phyloP scores from a whole-genome alignment of 179 eudicot genomes.

The Gypsophila paniculata region DNA sequence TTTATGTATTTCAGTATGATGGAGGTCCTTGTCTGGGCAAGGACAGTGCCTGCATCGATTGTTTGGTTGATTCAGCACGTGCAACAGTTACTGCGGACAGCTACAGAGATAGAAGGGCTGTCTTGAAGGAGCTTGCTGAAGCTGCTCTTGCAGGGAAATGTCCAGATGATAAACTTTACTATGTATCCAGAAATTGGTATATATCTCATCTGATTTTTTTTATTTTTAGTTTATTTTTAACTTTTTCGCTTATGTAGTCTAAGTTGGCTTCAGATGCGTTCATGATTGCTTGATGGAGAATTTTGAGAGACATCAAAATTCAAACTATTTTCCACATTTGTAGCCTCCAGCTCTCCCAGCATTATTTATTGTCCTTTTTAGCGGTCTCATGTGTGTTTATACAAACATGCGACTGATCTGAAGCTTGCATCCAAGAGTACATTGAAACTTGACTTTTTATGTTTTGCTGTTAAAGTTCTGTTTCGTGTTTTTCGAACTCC shows the following conservation, averaged over 20 bases:
- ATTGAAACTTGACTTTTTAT: background rate
- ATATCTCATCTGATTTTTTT: background rate
- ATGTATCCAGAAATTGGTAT: constrained; percentile 82
- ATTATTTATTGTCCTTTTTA: constrained; percentile 9
- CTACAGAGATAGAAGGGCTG: constrained; percentile 71
- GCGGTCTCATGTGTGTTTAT: constrained; percentile 6
- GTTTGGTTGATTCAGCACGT: constrained; percentile 59
- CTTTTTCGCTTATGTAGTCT: background rate
- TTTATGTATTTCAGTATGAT: constrained; percentile 43
- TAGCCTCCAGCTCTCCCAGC: background rate
- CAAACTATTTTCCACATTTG: background rate
- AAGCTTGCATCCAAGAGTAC: constrained; percentile 7
- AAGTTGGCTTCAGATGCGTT: background rate
- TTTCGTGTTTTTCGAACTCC: background rate
- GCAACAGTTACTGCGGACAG: constrained; percentile 67
- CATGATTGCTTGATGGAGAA: constrained; percentile 2
- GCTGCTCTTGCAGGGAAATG: constrained; percentile 70
- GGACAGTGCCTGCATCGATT: constrained; percentile 60
- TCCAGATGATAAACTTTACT: constrained; percentile 63
- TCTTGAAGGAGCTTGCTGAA: constrained; percentile 81
- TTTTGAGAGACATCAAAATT: background rate
- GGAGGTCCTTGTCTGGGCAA: constrained; percentile 77
- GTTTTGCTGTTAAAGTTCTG: constrained; percentile 4
- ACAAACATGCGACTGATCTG: background rate
- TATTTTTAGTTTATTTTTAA: too few relatives aligned